These are phyloP conservation scores for Lizanozyma gosingica DNA, from an alignment of 1,139 yeast genomes.

Conservation along the genomic window DNA sequence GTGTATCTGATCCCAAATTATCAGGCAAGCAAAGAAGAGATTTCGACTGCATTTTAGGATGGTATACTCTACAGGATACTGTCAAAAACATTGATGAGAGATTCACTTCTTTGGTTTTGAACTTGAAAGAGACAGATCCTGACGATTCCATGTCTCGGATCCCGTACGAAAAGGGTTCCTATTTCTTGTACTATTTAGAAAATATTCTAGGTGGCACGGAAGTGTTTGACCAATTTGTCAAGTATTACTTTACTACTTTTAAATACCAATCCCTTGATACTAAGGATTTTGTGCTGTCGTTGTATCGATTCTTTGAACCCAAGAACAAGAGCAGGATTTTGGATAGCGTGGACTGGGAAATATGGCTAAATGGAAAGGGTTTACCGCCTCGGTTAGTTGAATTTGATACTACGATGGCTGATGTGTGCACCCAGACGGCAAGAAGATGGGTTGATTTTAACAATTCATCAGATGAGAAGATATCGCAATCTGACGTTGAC, in stretches of 20 bases:
- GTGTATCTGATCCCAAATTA: constrained; percentile 10
- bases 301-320: constrained; percentile 22
- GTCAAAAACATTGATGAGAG: constrained; percentile 12
- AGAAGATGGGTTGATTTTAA: constrained; percentile 16
- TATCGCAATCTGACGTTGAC: constrained; percentile 14
- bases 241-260: constrained; percentile 22
- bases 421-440: constrained; percentile 20
- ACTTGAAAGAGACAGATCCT: constrained; percentile 20
- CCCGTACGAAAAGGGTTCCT: constrained; percentile 31
- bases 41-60: constrained; percentile 23
- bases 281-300: constrained; percentile 20
- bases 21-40: constrained; percentile 22
- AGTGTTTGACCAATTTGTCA: constrained; percentile 24
- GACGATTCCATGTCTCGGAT: constrained; percentile 28
- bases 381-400: constrained; percentile 21
- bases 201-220: constrained; percentile 17
- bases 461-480: constrained; percentile 2
- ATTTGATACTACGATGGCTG: constrained; percentile 25
- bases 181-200: constrained; percentile 23
- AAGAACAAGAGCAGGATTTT: constrained; percentile 11
- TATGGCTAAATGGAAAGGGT: constrained; percentile 23
- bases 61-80: constrained; percentile 20
- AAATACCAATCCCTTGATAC: constrained; percentile 24
- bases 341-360: constrained; percentile 18
- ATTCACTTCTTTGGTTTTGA: constrained; percentile 21